These are phyloP conservation scores for Trichoderma semiorbis DNA, from an alignment of 2,329 filamentous ascomycete genomes.

Conservation along the genomic window DNA sequence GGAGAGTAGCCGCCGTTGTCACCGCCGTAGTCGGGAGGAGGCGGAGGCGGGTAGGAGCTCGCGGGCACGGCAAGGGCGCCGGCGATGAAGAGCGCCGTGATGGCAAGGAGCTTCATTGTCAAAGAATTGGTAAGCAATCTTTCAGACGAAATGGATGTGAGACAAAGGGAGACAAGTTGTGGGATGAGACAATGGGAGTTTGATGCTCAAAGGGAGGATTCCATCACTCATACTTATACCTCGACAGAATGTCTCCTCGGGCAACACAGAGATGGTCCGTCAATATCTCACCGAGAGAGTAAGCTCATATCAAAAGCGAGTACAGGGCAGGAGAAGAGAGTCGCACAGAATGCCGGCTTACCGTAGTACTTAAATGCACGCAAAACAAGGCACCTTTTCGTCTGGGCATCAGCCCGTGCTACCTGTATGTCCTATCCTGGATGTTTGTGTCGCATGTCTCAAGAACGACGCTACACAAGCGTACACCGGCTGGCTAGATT, in stretches of 20 bases:
- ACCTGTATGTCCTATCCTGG: neutral
- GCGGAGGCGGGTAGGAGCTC: neutral
- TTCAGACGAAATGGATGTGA: neutral
- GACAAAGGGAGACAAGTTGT: neutral
- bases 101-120: conserved; percentile 17
- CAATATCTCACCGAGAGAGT: neutral
- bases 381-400: neutral
- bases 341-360: neutral
- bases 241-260: neutral
- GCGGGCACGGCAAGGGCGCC: neutral
- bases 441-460: neutral
- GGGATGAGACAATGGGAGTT: neutral
- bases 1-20: neutral
- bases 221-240: neutral
- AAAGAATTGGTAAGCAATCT: neutral
- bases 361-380: neutral
- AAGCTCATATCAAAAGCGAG: neutral
- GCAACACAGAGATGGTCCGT: neutral
- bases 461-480: neutral
- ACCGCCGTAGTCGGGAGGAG: neutral
- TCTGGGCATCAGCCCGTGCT: neutral
- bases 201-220: neutral
- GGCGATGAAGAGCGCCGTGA: conserved; percentile 10
- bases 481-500: neutral
- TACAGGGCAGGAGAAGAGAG: neutral